Conservation (phyloP, 1,139 yeast genomes). For the Candida smagusa region DNA sequence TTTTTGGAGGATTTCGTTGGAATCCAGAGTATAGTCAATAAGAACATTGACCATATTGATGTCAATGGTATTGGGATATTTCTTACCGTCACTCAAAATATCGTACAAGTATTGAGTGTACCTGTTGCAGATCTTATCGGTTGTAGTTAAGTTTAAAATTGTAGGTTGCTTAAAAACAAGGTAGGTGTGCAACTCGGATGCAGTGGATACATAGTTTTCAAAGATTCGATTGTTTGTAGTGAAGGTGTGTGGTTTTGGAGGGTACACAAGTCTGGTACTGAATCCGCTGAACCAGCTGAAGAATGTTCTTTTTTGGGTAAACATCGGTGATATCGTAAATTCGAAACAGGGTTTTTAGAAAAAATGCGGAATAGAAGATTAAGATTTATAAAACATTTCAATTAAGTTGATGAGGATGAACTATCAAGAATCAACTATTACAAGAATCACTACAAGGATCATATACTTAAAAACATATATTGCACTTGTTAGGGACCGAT, state of each 20-base stretch:
- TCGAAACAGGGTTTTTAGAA: no score
- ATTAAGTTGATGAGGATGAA: no score
- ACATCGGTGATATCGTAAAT: no score
- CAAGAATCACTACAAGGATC: no score
- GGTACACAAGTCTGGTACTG: slow-evolving; percentile 29
- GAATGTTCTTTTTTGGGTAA: slow-evolving; percentile 2
- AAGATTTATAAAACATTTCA: no score
- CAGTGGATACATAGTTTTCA: slow-evolving; percentile 42
- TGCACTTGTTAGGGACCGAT: no score
- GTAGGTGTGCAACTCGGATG: slow-evolving; percentile 54
- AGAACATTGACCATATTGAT: slow-evolving; percentile 70
- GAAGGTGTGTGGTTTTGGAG: slow-evolving; percentile 36
- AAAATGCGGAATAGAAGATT: no score
- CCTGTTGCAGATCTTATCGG: slow-evolving; percentile 59
- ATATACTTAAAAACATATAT: no score
- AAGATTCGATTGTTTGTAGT: slow-evolving; percentile 41
- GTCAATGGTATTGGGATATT: slow-evolving; percentile 32
- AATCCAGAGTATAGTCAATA: slow-evolving; percentile 9
- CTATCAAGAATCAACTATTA: no score
- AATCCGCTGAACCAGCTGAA: slow-evolving; percentile 6
- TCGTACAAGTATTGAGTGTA: slow-evolving; percentile 64
- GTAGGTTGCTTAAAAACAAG: slow-evolving; percentile 58
- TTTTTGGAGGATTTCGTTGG: slow-evolving; percentile 8
- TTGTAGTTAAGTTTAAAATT: slow-evolving; percentile 69
- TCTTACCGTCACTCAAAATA: slow-evolving; percentile 48